These are phyloP conservation scores for Paraconiothyrium brasiliense DNA, from an alignment of 2,329 filamentous ascomycete genomes.

Conservation along the genomic window DNA sequence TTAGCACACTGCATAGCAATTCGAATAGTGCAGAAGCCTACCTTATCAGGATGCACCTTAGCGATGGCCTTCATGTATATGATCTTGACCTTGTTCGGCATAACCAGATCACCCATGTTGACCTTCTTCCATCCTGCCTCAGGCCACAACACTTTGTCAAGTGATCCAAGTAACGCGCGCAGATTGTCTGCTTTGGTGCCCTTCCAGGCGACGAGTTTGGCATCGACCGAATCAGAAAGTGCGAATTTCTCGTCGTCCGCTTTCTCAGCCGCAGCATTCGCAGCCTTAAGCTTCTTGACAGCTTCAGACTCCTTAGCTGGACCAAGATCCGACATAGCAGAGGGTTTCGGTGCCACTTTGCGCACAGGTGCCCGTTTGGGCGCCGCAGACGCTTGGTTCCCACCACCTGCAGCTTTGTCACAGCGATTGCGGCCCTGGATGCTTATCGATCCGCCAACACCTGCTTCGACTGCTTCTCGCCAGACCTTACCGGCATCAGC, in stretches of 20 bases:
- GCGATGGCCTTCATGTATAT: conserved; percentile 99
- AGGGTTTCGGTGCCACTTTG: conserved; percentile 44
- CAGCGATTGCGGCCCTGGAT: conserved; percentile 88
- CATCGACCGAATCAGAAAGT: conserved; percentile 85
- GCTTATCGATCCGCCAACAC: conserved; percentile 84
- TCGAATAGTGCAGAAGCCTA: conserved; percentile 57
- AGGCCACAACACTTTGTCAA: conserved; percentile 91
- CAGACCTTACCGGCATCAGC: conserved; percentile 81
- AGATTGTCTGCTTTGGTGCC: conserved; percentile 93
- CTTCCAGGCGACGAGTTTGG: conserved; percentile 80
- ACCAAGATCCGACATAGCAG: conserved; percentile 55
- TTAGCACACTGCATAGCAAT: conserved; percentile 22
- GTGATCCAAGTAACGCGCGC: conserved; percentile 82
- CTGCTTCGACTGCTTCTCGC: conserved; percentile 82
- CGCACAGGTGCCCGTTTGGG: conserved; percentile 36
- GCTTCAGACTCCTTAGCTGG: conserved; percentile 71
- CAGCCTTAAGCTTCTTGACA: conserved; percentile 81
- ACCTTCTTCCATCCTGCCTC: conserved; percentile 97
- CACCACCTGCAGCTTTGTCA: conserved; percentile 75
- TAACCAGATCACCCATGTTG: conserved; percentile 88
- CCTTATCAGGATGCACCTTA: conserved; percentile 99
- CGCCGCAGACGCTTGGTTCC: conserved; percentile 28
- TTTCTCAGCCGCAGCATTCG: conserved; percentile 84
- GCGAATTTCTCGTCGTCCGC: conserved; percentile 94
- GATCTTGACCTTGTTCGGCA: conserved; percentile 96